Evolutionary conservation across 257 asterid species (phyloP), one percentile per base, ranked within the genome.

Genomic region (Ligustrum vulgare): DNA sequence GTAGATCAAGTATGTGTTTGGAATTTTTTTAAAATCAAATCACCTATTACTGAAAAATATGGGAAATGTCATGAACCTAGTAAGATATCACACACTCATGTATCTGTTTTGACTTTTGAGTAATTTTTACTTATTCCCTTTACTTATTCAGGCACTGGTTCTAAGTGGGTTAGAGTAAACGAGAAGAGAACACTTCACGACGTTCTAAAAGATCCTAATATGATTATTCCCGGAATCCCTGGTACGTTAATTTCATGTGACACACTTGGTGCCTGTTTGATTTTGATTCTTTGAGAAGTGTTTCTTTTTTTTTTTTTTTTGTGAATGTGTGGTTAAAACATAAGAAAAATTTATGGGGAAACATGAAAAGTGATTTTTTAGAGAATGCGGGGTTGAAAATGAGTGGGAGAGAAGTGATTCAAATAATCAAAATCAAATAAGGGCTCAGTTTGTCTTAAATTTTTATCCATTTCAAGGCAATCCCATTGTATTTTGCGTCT

Each of bases 161-260:
- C 88, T 47, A 86, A 84, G 84, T 93, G 98, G 97, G 77, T 87
- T 71, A 82, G 79, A 80, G 89, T 89, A 39, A 82, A 89, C 63
- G 98, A 89, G 85, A 89, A 77, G 86, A 90, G 81, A 79, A 87
- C 93, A 31, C 96, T 95, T 2, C 82, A 86, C 36, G 90, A 89
- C 71, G 85, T 91, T 71, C 81, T 95, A 75, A 89, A 80, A 80
- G 91, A 79, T 62, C 89, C 89, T 4, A 87, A 88, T 76, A 15
- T 80, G 28, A 31, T 91, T 67, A 82, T 95, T 68, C 87, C 97
- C 9, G 98, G 96, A 79, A 85, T 92, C 78, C 98, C 99, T 81
- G 98, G 99, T 95, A 73, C 62, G 89, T 75, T 37, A 71, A 60
- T 41, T 22, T 49, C 36, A 4, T 33, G 35, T 25, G n/a, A 13